Evolutionary conservation across 1,284 basidiomycete genomes (phyloP).

Genomic region (Omphalotus olearius): DNA sequence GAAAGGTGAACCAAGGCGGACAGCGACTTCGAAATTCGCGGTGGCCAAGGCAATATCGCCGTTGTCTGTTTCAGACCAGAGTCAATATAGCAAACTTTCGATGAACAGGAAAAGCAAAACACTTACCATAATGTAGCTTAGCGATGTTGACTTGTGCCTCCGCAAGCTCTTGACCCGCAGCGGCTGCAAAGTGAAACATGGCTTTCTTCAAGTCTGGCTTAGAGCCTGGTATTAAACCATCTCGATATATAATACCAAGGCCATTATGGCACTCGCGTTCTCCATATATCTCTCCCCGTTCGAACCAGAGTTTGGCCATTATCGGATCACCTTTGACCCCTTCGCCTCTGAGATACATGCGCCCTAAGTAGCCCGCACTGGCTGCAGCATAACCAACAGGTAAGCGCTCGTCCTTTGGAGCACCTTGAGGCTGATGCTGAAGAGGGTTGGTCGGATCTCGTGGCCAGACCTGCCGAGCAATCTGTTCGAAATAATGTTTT

Average conservation of each 20-base stretch:
- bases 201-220: constrained; percentile 69
- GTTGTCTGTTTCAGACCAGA: constrained; percentile 38
- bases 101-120: background rate
- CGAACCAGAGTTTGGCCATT: constrained; percentile 91
- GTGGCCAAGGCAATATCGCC: constrained; percentile 64
- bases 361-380: constrained; percentile 82
- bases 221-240: constrained; percentile 70
- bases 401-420: constrained; percentile 50
- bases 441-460: constrained; percentile 59
- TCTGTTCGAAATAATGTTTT: constrained; percentile 75
- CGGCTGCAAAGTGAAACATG: constrained; percentile 66
- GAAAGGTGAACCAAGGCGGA: constrained; percentile 83
- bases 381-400: constrained; percentile 67
- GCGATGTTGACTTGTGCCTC: constrained; percentile 91
- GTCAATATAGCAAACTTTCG: background rate
- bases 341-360: constrained; percentile 94
- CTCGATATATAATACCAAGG: constrained; percentile 88
- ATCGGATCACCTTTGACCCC: constrained; percentile 78
- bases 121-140: constrained; percentile 75
- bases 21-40: constrained; percentile 76
- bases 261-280: constrained; percentile 89
- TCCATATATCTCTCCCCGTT: constrained; percentile 76
- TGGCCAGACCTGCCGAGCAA: constrained; percentile 83
- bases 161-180: constrained; percentile 80
- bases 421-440: constrained; percentile 33